phyloP scores from a whole-genome alignment of 305 asterid genomes.

The Coffea humblotiana region DNA sequence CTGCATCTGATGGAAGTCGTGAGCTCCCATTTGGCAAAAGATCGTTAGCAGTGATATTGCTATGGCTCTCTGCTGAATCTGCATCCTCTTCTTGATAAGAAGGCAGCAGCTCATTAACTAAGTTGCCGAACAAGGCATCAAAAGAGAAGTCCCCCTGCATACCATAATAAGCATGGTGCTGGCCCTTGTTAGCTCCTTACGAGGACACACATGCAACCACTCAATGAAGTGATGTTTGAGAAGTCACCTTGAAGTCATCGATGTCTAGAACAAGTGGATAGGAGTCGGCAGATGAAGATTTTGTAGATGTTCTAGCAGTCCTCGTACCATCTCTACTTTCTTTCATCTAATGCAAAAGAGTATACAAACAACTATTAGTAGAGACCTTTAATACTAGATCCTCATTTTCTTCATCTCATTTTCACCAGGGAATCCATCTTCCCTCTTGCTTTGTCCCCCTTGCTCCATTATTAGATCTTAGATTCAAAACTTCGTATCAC shows the following conservation, averaged over 20 bases:
- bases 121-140: constrained; percentile 89
- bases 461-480: neutral
- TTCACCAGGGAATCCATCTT: neutral
- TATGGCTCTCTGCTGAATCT: constrained; percentile 67
- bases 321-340: constrained; percentile 59
- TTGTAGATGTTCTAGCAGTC: constrained; percentile 42
- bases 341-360: constrained; percentile 57
- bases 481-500: neutral
- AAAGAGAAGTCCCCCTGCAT: constrained; percentile 94
- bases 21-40: constrained; percentile 66
- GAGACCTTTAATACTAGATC: neutral
- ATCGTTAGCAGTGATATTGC: constrained; percentile 41
- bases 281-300: constrained; percentile 55
- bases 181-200: constrained; percentile 25
- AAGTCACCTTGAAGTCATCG: constrained; percentile 84
- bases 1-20: constrained; percentile 63
- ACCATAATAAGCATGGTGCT: constrained; percentile 20
- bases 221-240: constrained; percentile 12
- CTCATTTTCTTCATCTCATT: neutral
- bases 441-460: neutral
- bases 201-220: neutral
- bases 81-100: constrained; percentile 78
- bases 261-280: constrained; percentile 79
- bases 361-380: neutral
- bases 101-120: constrained; percentile 85